phyloP scores from a whole-genome alignment of 2,329 filamentous ascomycete species.

The Claviceps lovelessii region DNA sequence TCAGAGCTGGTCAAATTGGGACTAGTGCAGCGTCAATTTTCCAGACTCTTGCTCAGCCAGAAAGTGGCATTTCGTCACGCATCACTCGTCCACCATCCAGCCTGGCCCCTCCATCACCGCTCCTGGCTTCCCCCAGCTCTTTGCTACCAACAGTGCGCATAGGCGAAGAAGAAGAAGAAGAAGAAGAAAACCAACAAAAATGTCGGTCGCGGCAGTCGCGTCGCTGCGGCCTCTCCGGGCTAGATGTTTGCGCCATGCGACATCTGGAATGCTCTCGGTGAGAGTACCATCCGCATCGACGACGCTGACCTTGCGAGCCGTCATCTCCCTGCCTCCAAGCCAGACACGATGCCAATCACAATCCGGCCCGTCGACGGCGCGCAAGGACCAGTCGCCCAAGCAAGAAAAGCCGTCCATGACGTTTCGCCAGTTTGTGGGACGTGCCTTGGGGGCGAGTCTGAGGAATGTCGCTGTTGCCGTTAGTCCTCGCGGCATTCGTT shows the following conservation, averaged over 20 bases:
- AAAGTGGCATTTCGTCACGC: neutral
- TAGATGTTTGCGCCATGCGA: conserved; percentile 16
- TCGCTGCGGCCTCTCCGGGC: conserved; percentile 20
- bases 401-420: conserved; percentile 17
- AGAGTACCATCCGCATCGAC: conserved; percentile 17
- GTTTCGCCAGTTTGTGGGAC: conserved; percentile 16
- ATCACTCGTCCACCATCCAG: no score
- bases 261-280: conserved; percentile 18
- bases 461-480: conserved; percentile 20
- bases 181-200: conserved; percentile 4
- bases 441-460: conserved; percentile 19
- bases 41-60: neutral
- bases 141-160: neutral
- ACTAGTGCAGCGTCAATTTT: conserved; percentile 2
- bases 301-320: conserved; percentile 15
- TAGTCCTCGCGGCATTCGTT: conserved; percentile 21
- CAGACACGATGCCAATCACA: conserved; percentile 18
- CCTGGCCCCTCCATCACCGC: neutral
- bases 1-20: conserved; percentile 7
- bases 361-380: conserved; percentile 10
- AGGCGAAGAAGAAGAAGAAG: neutral
- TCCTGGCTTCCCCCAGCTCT: neutral
- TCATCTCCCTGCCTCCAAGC: conserved; percentile 15
- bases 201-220: conserved; percentile 21
- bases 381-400: conserved; percentile 6